These are phyloP conservation scores for Grifola frondosa DNA, from an alignment of 1,284 basidiomycete species.

Conservation along the genomic window DNA sequence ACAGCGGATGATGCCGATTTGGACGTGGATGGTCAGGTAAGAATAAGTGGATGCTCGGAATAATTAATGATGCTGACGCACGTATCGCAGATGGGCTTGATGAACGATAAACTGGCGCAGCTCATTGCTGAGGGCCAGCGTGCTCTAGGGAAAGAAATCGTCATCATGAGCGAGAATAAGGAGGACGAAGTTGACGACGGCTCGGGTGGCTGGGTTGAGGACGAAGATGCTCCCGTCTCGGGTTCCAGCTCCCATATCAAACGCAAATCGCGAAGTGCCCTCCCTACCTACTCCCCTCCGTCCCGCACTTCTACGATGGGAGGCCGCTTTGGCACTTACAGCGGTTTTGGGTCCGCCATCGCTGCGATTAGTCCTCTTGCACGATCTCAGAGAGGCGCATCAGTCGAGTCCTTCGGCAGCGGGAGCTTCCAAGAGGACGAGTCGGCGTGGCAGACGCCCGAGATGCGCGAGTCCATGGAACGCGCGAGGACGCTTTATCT, in stretches of 20 bases:
- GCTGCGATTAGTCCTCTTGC: constrained; percentile 1
- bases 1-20: constrained; percentile 30
- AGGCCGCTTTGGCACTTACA: constrained; percentile 29
- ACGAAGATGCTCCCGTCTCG: constrained; percentile 27
- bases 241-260: constrained; percentile 31
- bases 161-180: constrained; percentile 66
- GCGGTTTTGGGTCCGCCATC: constrained; percentile 15
- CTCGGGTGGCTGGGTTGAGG: constrained; percentile 56
- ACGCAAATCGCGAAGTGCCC: constrained; percentile 26
- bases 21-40: constrained; percentile 50
- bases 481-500: constrained; percentile 48
- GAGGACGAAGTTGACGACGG: constrained; percentile 77
- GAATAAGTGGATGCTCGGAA: constrained; percentile 8
- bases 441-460: constrained; percentile 51
- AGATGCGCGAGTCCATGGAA: constrained; percentile 65
- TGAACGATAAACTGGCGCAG: constrained; percentile 60
- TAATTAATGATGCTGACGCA: constrained; percentile 1
- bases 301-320: constrained; percentile 34
- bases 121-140: constrained; percentile 74
- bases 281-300: constrained; percentile 31
- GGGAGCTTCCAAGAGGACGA: constrained; percentile 38
- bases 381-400: constrained; percentile 29
- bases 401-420: constrained; percentile 31
- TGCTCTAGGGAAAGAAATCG: constrained; percentile 67
- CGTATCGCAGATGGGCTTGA: constrained; percentile 69